Conservation (phyloP, 2,329 filamentous ascomycete genomes). For the Arthrobotrys entomopaga region DNA sequence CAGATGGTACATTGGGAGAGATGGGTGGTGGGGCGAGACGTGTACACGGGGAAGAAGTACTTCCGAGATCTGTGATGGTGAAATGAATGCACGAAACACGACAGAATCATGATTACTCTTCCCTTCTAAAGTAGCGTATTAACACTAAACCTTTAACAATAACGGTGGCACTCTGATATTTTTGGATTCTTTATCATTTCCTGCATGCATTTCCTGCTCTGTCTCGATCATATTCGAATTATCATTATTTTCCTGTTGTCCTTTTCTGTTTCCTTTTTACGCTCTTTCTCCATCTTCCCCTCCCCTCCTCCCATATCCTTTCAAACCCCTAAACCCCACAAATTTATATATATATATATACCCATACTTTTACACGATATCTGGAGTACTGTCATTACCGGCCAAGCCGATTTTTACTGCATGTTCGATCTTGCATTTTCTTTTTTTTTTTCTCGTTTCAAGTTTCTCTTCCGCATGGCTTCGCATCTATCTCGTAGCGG, state of each 20-base stretch:
- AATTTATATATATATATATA: constrained; percentile 38
- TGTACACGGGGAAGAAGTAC: constrained; percentile 58
- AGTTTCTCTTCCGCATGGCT: constrained; percentile 10
- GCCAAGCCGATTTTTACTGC: constrained; percentile 26
- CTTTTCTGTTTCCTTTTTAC: constrained; percentile 7
- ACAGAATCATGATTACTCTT: constrained; percentile 39
- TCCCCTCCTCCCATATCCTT: constrained; percentile 11
- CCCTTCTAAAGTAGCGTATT: constrained; percentile 49
- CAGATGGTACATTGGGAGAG: constrained; percentile 59
- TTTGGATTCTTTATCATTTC: constrained; percentile 10
- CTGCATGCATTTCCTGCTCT: neutral
- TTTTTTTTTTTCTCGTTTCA: neutral
- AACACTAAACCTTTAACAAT: constrained; percentile 25
- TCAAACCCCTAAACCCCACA: neutral
- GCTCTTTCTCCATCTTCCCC: neutral
- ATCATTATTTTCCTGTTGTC: constrained; percentile 1
- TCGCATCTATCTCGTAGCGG: constrained; percentile 15
- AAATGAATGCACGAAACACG: constrained; percentile 14
- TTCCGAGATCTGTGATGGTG: constrained; percentile 56
- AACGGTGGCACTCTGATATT: constrained; percentile 25
- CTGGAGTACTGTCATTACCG: constrained; percentile 53
- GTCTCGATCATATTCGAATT: too few relatives aligned
- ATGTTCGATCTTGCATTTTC: constrained; percentile 21
- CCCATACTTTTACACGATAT: constrained; percentile 35
- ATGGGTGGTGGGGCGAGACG: constrained; percentile 58